phyloP scores from a whole-genome alignment of 1,284 basidiomycete species.

The Moniliella sp. region DNA sequence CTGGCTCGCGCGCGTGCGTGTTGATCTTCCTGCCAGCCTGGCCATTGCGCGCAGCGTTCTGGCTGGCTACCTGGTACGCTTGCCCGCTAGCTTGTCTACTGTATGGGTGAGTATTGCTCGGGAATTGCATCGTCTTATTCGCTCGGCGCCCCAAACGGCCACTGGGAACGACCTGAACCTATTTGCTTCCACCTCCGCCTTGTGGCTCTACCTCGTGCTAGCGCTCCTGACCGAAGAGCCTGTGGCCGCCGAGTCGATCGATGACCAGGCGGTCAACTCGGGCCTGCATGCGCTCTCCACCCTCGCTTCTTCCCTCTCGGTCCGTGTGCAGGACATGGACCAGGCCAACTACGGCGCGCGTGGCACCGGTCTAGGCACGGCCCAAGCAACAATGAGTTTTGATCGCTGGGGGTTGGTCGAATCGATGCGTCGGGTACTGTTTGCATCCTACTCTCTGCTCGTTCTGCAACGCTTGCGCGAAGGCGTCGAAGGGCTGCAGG shows the following conservation, averaged over 20 bases:
- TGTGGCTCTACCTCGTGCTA: slow-evolving; percentile 23
- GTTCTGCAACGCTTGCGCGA: slow-evolving; percentile 22
- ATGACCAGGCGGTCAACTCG: slow-evolving; percentile 8
- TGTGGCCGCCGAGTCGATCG: slow-evolving; percentile 8
- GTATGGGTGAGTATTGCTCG: slow-evolving; percentile 14
- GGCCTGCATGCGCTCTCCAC: slow-evolving; percentile 10
- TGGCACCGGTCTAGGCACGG: too few species aligned
- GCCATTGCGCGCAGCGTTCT: slow-evolving; percentile 16
- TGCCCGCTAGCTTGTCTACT: slow-evolving; percentile 14
- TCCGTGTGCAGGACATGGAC: too few species aligned
- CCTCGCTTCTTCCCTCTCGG: slow-evolving; percentile 7
- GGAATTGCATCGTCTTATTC: slow-evolving; percentile 6
- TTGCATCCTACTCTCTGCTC: slow-evolving; percentile 16
- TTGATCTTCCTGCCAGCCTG: slow-evolving; percentile 8
- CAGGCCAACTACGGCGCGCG: too few species aligned
- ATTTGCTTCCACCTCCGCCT: slow-evolving; percentile 11
- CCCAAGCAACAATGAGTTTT: too few species aligned
- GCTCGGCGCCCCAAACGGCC: neutral
- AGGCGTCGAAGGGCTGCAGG: slow-evolving; percentile 6
- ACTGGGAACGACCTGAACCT: slow-evolving; percentile 3
- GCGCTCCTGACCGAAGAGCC: slow-evolving; percentile 14
- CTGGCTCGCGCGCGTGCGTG: slow-evolving; percentile 20
- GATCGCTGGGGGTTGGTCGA: slow-evolving; percentile 9
- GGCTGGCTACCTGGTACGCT: slow-evolving; percentile 16
- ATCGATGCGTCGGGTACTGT: slow-evolving; percentile 17